phyloP scores from a whole-genome alignment of 257 asterid species.

The Solanum chiquidenum region DNA sequence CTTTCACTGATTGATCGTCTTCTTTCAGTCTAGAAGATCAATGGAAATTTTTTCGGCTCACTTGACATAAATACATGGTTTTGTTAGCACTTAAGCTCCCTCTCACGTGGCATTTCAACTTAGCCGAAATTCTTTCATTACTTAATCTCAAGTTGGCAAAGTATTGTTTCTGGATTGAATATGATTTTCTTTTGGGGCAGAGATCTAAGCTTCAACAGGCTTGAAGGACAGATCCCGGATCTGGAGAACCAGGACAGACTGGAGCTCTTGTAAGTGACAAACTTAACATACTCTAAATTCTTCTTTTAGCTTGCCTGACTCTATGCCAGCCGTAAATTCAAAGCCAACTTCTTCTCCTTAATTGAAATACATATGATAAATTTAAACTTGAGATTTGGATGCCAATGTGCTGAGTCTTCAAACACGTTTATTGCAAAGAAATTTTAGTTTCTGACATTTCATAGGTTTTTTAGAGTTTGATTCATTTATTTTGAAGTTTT shows the following conservation, averaged over 20 bases:
- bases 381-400: background rate
- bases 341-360: background rate
- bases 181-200: conserved; percentile 18
- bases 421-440: background rate
- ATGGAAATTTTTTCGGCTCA: too few relatives aligned
- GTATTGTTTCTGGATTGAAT: background rate
- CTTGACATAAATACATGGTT: too few relatives aligned
- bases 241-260: background rate
- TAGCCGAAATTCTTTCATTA: background rate
- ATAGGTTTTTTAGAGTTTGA: background rate
- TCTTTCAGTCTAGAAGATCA: too few relatives aligned
- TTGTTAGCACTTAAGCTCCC: background rate
- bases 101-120: background rate
- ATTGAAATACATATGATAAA: background rate
- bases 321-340: background rate
- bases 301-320: background rate
- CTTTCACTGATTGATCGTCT: too few relatives aligned
- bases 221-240: conserved; percentile 37
- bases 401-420: background rate
- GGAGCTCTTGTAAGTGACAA: conserved; percentile 22
- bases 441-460: background rate
- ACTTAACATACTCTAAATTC: background rate
- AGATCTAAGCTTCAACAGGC: conserved; percentile 54
- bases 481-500: background rate
- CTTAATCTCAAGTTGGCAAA: background rate